Percentiles rank a stretch among this genome's conserved stretches.
These are phyloP conservation scores for Micractinium conductrix DNA, from an alignment of 139 green algal species.

Conservation along the genomic window DNA sequence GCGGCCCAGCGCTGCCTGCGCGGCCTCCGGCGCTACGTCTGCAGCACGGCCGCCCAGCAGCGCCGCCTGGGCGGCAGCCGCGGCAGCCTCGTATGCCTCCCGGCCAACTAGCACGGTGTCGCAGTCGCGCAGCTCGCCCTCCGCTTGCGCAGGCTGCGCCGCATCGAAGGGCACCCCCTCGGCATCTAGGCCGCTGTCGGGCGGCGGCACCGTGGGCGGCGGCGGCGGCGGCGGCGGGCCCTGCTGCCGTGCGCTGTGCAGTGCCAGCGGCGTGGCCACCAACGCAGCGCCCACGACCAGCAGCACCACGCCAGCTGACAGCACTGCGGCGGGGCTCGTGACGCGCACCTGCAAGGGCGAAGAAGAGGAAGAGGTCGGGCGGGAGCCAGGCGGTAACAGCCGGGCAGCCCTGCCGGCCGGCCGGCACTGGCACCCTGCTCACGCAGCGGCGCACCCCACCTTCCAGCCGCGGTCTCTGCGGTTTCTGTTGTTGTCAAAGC, in stretches of 20 bases:
- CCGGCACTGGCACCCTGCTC: too few relatives aligned
- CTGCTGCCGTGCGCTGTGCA: neutral
- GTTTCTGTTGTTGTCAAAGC: too few relatives aligned
- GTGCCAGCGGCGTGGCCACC: conserved; percentile 15
- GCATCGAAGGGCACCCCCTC: conserved; percentile 24
- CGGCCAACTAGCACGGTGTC: neutral
- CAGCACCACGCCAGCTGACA: neutral
- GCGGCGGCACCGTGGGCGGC: neutral
- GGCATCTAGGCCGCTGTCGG: neutral
- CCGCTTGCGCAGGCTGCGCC: neutral
- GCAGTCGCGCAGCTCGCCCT: conserved; percentile 28
- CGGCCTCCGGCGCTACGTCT: neutral
- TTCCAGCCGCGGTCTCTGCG: too few relatives aligned
- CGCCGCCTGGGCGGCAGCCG: conserved; percentile 10
- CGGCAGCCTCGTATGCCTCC: neutral
- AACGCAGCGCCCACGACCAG: conserved; percentile 13
- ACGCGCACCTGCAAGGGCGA: neutral
- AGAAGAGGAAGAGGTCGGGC: too few relatives aligned
- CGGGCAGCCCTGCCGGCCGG: too few relatives aligned
- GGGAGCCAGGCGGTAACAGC: too few relatives aligned
- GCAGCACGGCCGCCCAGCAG: neutral
- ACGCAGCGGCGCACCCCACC: too few relatives aligned
- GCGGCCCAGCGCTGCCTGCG: neutral
- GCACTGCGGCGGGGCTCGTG: neutral
- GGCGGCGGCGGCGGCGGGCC: neutral